phyloP scores from a whole-genome alignment of 2,329 filamentous ascomycete species.

The Lachnellula arida region DNA sequence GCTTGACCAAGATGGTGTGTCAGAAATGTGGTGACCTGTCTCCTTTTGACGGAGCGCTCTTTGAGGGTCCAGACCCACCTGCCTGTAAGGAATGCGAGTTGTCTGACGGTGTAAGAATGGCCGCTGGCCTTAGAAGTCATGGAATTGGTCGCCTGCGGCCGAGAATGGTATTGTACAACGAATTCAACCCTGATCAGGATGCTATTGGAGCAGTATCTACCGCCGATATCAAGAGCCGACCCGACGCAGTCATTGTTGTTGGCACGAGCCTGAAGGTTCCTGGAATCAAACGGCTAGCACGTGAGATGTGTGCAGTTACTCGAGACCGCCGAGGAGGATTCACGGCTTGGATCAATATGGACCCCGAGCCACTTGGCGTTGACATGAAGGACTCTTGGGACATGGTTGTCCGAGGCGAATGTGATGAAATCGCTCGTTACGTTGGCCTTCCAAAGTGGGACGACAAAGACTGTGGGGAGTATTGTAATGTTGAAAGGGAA shows the following conservation, averaged over 20 bases:
- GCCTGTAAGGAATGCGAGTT: conserved; percentile 70
- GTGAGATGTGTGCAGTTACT: conserved; percentile 86
- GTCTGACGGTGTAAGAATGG: conserved; percentile 70
- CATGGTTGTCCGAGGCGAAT: conserved; percentile 78
- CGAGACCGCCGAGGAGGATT: conserved; percentile 76
- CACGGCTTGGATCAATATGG: conserved; percentile 91
- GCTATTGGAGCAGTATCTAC: conserved; percentile 89
- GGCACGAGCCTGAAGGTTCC: conserved; percentile 95
- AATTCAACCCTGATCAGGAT: conserved; percentile 93
- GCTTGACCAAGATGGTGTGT: conserved; percentile 93
- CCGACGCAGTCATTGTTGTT: conserved; percentile 90
- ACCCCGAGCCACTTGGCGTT: conserved; percentile 72
- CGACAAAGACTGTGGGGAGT: conserved; percentile 47
- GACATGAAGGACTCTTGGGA: conserved; percentile 95
- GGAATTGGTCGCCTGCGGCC: conserved; percentile 87
- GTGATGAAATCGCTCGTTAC: conserved; percentile 78
- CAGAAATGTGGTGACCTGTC: conserved; percentile 80
- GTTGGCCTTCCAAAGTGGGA: conserved; percentile 60
- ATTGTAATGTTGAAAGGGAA: conserved; percentile 41
- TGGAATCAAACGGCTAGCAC: conserved; percentile 82
- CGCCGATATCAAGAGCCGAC: conserved; percentile 77
- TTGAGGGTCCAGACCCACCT: conserved; percentile 79
- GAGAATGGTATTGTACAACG: conserved; percentile 94
- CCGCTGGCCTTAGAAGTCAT: conserved; percentile 83
- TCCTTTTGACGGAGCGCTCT: conserved; percentile 72